Evolutionary conservation across 306 rosid species (phyloP), one percentile per base, ranked within the genome.

Genomic region (Lotus japonicus): DNA sequence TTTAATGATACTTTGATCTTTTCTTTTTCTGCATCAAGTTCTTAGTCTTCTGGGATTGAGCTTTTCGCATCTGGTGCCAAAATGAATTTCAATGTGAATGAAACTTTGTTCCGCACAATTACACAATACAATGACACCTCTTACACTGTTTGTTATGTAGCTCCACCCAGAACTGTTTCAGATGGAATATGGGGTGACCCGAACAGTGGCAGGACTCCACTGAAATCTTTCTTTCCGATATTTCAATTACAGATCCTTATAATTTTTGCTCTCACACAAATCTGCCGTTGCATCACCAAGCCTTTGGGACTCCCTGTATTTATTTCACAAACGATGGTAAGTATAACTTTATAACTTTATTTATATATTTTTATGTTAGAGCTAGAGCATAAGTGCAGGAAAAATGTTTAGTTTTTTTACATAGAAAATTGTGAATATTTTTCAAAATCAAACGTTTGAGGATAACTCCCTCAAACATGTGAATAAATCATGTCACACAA

Each of bases 251-350:
- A 85, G 11, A 56, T 89, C 31, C 16, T 72, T 19, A 0, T 82
- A 1, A 75, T 89, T 23, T 87, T 86, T 62, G 46, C 5, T 19
- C 0, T 74, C 51, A 75, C 84, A 0, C 77, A 73, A 5, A 11
- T 57, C 26, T 48, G 55, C 1, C 75, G 81, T 71, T 44, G 72
- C 16, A 0, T 79, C 48, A 74, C 89, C 67, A 80, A 71, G 67
- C 89, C 75, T 9, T 57, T 85, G 23, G 66, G 83, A 11, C 5
- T 88, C 44, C 84, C 97, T 57, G 49, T 21, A 58, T 46, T 85
- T 41, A 35, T 85, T 69, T 48, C 86, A 2, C 91, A 88, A 66
- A 80, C 89, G 74, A 31, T 85, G 57, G 94, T 88, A 80, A 9
- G 81, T 68, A n/a, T 18, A 35, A 21, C 3, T 1, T 1, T 7